Percentiles rank a stretch among this genome's conserved stretches.
Evolutionary conservation across 2,329 filamentous ascomycete species (phyloP).

Genomic region (Cercospora sesami): DNA sequence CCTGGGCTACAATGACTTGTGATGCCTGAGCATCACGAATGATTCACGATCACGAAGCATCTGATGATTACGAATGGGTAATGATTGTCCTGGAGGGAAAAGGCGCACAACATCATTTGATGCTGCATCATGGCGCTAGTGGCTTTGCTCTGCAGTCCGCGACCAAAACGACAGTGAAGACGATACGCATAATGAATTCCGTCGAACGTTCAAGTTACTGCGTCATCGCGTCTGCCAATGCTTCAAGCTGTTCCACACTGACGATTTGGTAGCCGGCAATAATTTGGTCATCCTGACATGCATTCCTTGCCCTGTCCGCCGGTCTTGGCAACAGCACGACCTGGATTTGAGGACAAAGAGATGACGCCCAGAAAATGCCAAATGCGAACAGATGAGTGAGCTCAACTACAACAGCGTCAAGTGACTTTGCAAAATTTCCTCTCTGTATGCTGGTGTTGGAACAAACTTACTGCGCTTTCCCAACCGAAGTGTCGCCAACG

Average conservation of each 20-base stretch:
- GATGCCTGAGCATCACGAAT: slow-evolving; percentile 18
- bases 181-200: neutral
- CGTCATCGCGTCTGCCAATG: slow-evolving; percentile 1
- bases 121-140: neutral
- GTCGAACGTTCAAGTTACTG: neutral
- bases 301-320: slow-evolving; percentile 1
- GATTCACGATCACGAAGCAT: slow-evolving; percentile 2
- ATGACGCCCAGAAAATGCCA: neutral
- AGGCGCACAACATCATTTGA: neutral
- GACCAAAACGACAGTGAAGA: slow-evolving; percentile 1
- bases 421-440: neutral
- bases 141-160: neutral
- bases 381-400: neutral
- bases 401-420: neutral
- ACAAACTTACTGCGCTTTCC: slow-evolving; percentile 3
- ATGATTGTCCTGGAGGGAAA: neutral
- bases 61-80: neutral
- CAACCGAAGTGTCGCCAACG: slow-evolving; percentile 6
- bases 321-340: slow-evolving; percentile 1
- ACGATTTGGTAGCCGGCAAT: neutral
- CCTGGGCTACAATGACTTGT: slow-evolving; percentile 54
- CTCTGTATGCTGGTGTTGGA: neutral
- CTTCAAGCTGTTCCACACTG: neutral
- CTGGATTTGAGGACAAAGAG: neutral
- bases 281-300: slow-evolving; percentile 9